These are phyloP conservation scores for Vitis rupestris DNA, from an alignment of 164 flowering plant species.

Conservation along the genomic window DNA sequence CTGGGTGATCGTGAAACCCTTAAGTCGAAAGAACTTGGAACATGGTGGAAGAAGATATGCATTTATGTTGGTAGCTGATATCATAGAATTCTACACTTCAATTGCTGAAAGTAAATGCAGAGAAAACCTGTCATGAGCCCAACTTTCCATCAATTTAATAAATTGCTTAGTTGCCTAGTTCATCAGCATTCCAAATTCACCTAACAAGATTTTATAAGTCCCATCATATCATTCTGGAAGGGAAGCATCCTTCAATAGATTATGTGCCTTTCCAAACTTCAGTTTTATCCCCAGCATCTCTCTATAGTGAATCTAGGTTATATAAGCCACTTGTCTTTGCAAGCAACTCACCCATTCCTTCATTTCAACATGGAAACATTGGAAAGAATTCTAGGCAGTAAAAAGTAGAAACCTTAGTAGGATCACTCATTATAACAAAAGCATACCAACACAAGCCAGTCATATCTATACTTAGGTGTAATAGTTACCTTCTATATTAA, in stretches of 20 bases:
- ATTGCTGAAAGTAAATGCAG: background rate
- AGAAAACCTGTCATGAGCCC: background rate
- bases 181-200: background rate
- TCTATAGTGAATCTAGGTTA: too few species aligned
- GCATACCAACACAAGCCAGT: background rate
- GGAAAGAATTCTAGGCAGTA: background rate
- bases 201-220: background rate
- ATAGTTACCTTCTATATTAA: background rate
- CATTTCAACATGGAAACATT: background rate
- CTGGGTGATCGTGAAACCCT: too few species aligned
- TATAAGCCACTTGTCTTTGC: too few species aligned
- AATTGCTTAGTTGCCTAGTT: background rate
- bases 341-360: background rate
- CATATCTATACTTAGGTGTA: conserved; percentile 2
- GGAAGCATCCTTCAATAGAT: background rate
- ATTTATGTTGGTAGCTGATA: background rate
- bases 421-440: background rate
- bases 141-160: conserved; percentile 1
- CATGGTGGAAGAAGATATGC: too few species aligned
- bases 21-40: too few species aligned
- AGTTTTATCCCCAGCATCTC: too few species aligned
- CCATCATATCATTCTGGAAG: background rate
- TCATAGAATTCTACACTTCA: background rate
- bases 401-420: background rate
- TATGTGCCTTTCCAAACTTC: background rate